Conservation (phyloP, 345 rosid species). For the Citrus cavaleriei region DNA sequence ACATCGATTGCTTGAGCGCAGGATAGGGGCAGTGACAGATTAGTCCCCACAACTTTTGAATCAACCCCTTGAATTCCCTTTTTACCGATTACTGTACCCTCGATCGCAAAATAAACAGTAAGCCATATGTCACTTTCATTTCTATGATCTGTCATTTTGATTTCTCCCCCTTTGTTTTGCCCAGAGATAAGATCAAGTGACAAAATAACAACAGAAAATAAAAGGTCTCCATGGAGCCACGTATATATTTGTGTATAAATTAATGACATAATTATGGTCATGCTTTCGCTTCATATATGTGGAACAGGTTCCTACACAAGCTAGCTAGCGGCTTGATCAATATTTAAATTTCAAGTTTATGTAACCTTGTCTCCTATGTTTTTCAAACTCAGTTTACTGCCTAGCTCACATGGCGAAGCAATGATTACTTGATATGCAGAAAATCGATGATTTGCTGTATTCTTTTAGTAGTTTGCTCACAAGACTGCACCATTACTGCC, state of each 20-base stretch:
- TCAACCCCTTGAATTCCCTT: background rate
- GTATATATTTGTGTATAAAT: background rate
- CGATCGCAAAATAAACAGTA: background rate
- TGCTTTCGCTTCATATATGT: background rate
- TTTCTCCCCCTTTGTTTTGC: background rate
- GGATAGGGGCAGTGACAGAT: slow-evolving; percentile 14
- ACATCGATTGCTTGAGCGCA: slow-evolving; percentile 13
- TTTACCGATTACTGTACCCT: background rate
- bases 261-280: background rate
- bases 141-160: slow-evolving; percentile 6
- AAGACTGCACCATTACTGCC: background rate
- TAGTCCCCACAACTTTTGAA: slow-evolving; percentile 16
- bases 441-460: background rate
- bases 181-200: background rate
- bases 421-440: background rate
- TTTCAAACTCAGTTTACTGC: background rate
- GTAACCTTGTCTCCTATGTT: background rate
- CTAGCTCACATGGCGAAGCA: background rate
- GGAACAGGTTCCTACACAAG: background rate
- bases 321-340: background rate
- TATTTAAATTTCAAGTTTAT: background rate
- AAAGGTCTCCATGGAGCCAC: slow-evolving; percentile 7
- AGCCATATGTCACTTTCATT: background rate
- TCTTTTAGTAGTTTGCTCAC: background rate
- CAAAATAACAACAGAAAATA: background rate